Conservation (phyloP, 1,139 yeast genomes). For the Debaryomycetaceae sp. region DNA sequence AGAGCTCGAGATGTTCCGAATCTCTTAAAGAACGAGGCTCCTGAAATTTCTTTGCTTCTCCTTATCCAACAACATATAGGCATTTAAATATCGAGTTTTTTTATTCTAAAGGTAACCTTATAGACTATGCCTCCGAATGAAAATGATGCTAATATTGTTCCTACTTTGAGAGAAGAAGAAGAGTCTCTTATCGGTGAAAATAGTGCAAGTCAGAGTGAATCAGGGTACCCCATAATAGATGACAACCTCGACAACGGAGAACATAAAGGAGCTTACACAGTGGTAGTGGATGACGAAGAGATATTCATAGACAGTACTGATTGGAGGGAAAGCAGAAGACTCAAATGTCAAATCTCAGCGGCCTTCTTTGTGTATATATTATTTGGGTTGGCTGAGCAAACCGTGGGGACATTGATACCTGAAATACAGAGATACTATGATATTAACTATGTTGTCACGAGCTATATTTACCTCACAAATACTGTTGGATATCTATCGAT, state of each 20-base stretch:
- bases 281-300: constrained; percentile 24
- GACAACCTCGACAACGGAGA: too few relatives aligned
- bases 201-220: not conserved
- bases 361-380: constrained; percentile 37
- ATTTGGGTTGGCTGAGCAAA: constrained; percentile 57
- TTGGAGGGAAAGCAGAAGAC: constrained; percentile 34
- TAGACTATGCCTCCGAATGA: too few relatives aligned
- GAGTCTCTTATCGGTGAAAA: constrained; percentile 4
- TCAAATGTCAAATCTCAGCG: constrained; percentile 39
- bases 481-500: constrained; percentile 38
- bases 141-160: too few relatives aligned
- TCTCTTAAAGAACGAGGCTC: too few relatives aligned
- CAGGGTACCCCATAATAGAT: not conserved
- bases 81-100: too few relatives aligned
- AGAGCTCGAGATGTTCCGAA: too few relatives aligned
- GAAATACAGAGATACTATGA: constrained; percentile 41
- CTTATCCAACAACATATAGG: too few relatives aligned
- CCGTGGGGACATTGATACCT: constrained; percentile 56
- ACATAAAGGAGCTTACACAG: constrained; percentile 4
- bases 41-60: too few relatives aligned
- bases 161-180: not conserved
- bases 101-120: too few relatives aligned
- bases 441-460: constrained; percentile 39
- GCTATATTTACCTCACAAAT: constrained; percentile 32
- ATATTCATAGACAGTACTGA: constrained; percentile 34